These are phyloP conservation scores for Kwoniella europaea DNA, from an alignment of 768 basidiomycete genomes.

Conservation along the genomic window DNA sequence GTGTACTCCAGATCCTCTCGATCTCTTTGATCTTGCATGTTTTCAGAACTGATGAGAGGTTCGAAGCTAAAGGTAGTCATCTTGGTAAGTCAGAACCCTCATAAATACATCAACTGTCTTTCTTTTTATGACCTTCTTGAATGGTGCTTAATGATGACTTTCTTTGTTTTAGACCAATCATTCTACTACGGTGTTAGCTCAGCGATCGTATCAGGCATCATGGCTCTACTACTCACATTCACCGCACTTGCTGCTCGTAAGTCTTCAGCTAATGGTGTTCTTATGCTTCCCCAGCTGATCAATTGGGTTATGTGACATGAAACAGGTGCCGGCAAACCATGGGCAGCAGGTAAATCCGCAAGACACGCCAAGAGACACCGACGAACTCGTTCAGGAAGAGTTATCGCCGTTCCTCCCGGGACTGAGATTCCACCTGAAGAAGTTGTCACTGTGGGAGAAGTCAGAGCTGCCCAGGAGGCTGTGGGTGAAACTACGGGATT, in stretches of 20 bases:
- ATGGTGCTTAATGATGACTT: background rate
- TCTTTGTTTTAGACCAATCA: slow-evolving; percentile 37
- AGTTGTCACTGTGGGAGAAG: slow-evolving; percentile 49
- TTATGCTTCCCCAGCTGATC: background rate
- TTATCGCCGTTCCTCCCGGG: slow-evolving; percentile 51
- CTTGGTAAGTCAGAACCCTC: slow-evolving; percentile 32
- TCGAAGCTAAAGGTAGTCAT: slow-evolving; percentile 42
- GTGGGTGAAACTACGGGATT: slow-evolving; percentile 49
- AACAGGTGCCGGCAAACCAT: slow-evolving; percentile 50
- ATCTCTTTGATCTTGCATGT: slow-evolving; percentile 54
- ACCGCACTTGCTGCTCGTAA: slow-evolving; percentile 54
- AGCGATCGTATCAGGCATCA: slow-evolving; percentile 44
- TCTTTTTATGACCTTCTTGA: too few relatives aligned
- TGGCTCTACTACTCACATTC: slow-evolving; percentile 49
- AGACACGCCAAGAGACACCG: slow-evolving; percentile 45
- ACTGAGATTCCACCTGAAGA: slow-evolving; percentile 43
- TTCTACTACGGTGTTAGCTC: slow-evolving; percentile 52
- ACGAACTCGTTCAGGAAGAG: slow-evolving; percentile 52
- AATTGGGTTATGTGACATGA: background rate
- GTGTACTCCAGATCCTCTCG: slow-evolving; percentile 48
- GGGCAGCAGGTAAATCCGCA: slow-evolving; percentile 56
- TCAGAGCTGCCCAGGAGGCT: slow-evolving; percentile 37
- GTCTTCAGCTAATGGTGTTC: slow-evolving; percentile 14
- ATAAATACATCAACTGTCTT: too few relatives aligned
- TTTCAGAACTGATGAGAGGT: slow-evolving; percentile 54